Evolutionary conservation across 352 stramenopile genomes (phyloP), one percentile per base, ranked within the genome.

Genomic region (Pythium myriotylum): DNA sequence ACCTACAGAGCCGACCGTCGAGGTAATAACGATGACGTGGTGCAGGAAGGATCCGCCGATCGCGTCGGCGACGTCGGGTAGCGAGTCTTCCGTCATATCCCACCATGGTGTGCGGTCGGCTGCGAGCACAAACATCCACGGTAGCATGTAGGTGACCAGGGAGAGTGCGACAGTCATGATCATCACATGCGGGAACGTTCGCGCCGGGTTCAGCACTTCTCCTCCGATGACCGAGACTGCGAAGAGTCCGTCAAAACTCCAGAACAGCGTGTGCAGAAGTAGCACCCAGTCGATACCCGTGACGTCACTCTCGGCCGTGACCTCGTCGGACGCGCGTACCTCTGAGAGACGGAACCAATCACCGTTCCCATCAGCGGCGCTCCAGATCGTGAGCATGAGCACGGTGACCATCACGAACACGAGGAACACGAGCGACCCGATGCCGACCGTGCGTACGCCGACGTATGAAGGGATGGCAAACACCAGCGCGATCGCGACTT

Each of bases 191-290:
- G 70, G 65, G 26, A 64, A 77, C 3, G 50, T 63, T 14, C 61
- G 26, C 17, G 66, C 54, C 12, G 65, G 85, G 67, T 92, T 81
- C 5, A 85, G 62, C 24, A 97, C 83, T 57, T 97, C 85, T 10
- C 74, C 89, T 9, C 87, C 88, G 66, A 96, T 94, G 2, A 73
- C 77, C 19, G 83, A 90, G 1, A 78, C 84, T 23, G 65, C 68
- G 63, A 97, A 89, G 67, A 95, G 97, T 19, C 79, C 91, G 61
- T 97, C 97, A 22, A 96, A 85, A 73, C 95, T 97, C 94, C 94
- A 98, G 67, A 96, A 97, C 14, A 98, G 69, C 50, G 95, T 96
- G 66, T 96, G 97, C 16, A 96, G 49, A 32, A 91, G 89, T 5
- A 78, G 72, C 29, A 79, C 56, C 88, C 88, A 97, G n/a, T 94